Conservation (phyloP, 176 grass and related monocot species). For the Zoysia japonica region DNA sequence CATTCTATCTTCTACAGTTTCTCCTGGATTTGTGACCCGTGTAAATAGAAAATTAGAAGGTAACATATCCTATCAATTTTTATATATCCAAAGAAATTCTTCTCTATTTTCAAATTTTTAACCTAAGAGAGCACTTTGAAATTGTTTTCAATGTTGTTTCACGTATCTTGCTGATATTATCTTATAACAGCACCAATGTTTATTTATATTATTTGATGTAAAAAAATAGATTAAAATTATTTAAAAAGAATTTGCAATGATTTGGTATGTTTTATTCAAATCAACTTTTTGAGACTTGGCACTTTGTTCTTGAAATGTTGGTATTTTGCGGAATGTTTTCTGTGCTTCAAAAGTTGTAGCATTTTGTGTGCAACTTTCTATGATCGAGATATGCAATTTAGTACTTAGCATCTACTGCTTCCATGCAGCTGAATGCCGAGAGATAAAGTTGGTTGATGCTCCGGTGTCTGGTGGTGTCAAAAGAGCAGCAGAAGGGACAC, state of each 20-base stretch:
- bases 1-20: conserved; percentile 92
- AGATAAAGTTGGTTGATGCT: conserved; percentile 85
- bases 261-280: background rate
- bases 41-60: conserved; percentile 88
- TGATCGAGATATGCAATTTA: conserved; percentile 2
- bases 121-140: background rate
- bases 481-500: conserved; percentile 90
- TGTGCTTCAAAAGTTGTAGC: conserved; percentile 12
- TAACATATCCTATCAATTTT: conserved; percentile 28
- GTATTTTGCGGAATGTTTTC: conserved; percentile 11
- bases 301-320: conserved; percentile 7
- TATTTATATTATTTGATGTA: background rate
- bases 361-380: conserved; percentile 1
- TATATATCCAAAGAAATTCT: background rate
- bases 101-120: background rate
- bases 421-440: conserved; percentile 62
- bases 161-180: conserved; percentile 12
- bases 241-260: conserved; percentile 15
- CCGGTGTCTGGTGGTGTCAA: conserved; percentile 93
- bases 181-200: conserved; percentile 13
- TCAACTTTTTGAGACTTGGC: background rate
- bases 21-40: conserved; percentile 75
- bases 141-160: background rate
- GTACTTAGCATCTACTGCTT: conserved; percentile 29
- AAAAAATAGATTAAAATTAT: conserved; percentile 22